Evolutionary conservation across 345 rosid genomes (phyloP), one percentile per base, ranked within the genome.

Genomic region (Limnanthes douglasii): DNA sequence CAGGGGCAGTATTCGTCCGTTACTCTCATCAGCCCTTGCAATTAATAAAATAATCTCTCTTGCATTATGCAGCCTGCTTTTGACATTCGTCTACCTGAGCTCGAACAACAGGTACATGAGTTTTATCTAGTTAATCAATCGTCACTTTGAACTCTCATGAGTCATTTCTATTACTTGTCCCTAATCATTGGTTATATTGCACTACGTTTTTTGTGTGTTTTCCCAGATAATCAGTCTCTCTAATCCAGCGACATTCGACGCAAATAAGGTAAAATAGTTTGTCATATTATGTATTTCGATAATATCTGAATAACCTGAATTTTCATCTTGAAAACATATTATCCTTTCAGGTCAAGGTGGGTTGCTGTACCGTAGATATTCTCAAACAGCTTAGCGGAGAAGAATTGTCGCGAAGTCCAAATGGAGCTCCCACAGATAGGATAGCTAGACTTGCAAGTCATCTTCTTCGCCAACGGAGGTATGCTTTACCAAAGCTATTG

Each of bases 321-420:
- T n/a, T n/a, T n/a, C n/a, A n/a, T n/a, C n/a, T n/a, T n/a, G n/a
- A n/a, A n/a, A n/a, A n/a, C n/a, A n/a, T n/a, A n/a, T n/a, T n/a
- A n/a, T n/a, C n/a, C n/a, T 46, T 46, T 52, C 80, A 90, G 98
- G 82, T 90, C 49, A 72, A 68, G 72, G 68, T 80, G 36, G 82
- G 82, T 39, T 84, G 96, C 40, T 90, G 92, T 67, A 64, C 94
- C 0, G 92, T 90, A 48, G 94, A 90, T 50, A 57, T 90, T 40
- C 69, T 90, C 21, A 84, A 75, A 59, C 94, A 90, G 27, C 79
- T 84, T 9, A 74, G 95, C 20, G 72, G 77, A 16, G 98, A 90
- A 47, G 98, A 90, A 72, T 43, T 77, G 63, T 74, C 95, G 5
- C 57, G 67, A 51, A 69, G 62, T 61, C 65, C 81, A 38, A 41